Evolutionary conservation across 2,329 filamentous ascomycete species (phyloP).

Genomic region (Colletotrichum echinochloae): DNA sequence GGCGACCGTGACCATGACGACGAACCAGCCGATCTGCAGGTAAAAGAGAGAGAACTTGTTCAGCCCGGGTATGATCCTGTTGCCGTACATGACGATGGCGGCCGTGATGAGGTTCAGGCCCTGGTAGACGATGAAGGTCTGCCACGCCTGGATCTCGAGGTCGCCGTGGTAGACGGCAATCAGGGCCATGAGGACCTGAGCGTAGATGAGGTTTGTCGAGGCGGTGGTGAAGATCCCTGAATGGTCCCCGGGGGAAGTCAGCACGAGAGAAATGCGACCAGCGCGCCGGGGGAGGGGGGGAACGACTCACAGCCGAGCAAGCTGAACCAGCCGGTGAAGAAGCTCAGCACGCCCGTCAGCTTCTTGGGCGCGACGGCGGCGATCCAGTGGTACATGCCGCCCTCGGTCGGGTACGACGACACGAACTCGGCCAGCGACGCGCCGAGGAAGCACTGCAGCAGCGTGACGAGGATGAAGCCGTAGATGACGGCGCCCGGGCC

Average conservation of each 20-base stretch:
- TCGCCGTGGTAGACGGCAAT: constrained; percentile 55
- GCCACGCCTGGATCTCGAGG: constrained; percentile 58
- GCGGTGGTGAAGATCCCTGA: constrained; percentile 58
- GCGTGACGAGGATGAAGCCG: constrained; percentile 60
- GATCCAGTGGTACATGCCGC: constrained; percentile 65
- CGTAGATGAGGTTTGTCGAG: constrained; percentile 58
- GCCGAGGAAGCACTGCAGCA: constrained; percentile 59
- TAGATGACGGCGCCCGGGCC: constrained; percentile 63
- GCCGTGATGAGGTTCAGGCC: constrained; percentile 57
- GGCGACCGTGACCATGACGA: constrained; percentile 60
- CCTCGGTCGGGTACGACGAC: constrained; percentile 60
- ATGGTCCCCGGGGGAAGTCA: constrained; percentile 2
- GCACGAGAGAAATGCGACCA: background rate
- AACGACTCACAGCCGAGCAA: constrained; percentile 51
- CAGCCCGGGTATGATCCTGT: constrained; percentile 55
- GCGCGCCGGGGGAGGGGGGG: background rate
- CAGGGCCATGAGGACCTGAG: constrained; percentile 56
- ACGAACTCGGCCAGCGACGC: constrained; percentile 61
- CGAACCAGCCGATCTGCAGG: constrained; percentile 60
- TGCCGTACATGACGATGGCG: constrained; percentile 61
- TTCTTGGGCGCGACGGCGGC: constrained; percentile 57
- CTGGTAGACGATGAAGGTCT: constrained; percentile 60
- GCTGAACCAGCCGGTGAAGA: constrained; percentile 58
- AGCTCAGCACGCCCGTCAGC: constrained; percentile 55
- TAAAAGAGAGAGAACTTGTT: constrained; percentile 60